Evolutionary conservation across 176 grass and related monocot species (phyloP).

Genomic region (Hsuehochloa calcarea): DNA sequence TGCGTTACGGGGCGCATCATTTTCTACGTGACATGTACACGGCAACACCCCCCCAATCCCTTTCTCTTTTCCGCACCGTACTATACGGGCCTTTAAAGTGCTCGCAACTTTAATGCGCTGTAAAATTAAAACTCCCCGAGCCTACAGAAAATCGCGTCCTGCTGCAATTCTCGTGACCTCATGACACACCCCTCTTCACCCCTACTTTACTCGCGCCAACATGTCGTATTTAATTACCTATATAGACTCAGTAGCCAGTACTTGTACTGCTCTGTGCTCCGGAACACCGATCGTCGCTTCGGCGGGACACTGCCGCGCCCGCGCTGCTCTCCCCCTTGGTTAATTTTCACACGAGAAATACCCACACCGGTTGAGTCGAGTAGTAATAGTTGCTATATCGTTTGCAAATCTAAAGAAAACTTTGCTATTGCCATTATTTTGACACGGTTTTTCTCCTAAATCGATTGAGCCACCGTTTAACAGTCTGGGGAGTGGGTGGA

Average conservation of each 20-base stretch:
- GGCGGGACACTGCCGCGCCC: no score
- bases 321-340: neutral
- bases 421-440: neutral
- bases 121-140: constrained; percentile 2
- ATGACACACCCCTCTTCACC: neutral
- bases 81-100: constrained; percentile 19
- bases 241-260: neutral
- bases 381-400: no score
- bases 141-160: neutral
- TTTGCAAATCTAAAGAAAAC: neutral
- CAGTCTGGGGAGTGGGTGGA: neutral
- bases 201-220: neutral
- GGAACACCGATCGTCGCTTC: neutral
- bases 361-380: no score
- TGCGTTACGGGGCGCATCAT: neutral
- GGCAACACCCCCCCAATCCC: neutral
- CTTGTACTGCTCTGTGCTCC: neutral
- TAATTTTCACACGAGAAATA: neutral
- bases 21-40: constrained; percentile 21
- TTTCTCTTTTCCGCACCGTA: constrained; percentile 22
- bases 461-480: constrained; percentile 32
- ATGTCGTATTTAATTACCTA: neutral
- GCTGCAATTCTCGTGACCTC: constrained; percentile 41
- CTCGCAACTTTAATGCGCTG: constrained; percentile 32
- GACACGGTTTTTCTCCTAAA: neutral